A percentile compares a stretch with the other conserved stretches of the same genome.
Evolutionary conservation across 331 rosid species (phyloP).

Genomic region (Erythrophleum ivorense): DNA sequence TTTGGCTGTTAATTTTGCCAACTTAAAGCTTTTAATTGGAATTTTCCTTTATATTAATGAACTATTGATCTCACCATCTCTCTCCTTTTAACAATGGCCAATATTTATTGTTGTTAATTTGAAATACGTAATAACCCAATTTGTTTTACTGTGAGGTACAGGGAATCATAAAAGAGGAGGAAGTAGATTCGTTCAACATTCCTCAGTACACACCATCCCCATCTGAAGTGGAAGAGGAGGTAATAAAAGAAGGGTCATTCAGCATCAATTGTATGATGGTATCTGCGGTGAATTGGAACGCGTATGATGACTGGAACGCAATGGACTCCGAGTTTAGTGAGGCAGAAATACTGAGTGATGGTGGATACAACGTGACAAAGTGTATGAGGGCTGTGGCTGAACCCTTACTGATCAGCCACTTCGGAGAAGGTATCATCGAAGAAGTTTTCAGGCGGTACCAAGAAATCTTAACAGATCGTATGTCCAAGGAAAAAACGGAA

Average conservation of each 20-base stretch:
- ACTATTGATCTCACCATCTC: background rate
- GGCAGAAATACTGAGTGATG: constrained; percentile 13
- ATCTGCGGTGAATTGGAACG: constrained; percentile 53
- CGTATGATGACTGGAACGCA: constrained; percentile 14
- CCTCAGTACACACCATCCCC: constrained; percentile 60
- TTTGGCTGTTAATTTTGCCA: too few species aligned
- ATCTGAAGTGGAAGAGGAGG: constrained; percentile 53
- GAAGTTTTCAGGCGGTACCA: constrained; percentile 11
- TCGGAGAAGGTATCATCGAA: background rate
- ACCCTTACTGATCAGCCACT: constrained; percentile 40
- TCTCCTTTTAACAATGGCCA: background rate
- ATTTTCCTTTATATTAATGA: background rate
- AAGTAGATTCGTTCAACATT: constrained; percentile 55
- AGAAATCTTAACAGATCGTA: background rate
- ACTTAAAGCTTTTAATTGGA: too few species aligned
- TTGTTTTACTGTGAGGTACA: background rate
- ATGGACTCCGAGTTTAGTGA: background rate
- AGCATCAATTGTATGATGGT: constrained; percentile 38
- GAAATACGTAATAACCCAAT: background rate
- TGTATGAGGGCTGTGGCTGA: constrained; percentile 58
- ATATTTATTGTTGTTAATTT: background rate
- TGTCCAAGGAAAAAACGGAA: constrained; percentile 1
- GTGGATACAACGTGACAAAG: constrained; percentile 5
- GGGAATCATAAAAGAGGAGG: constrained; percentile 54
- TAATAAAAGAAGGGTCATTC: constrained; percentile 60